Percentiles rank a stretch among this genome's conserved stretches.
These are phyloP conservation scores for Nemania diffusa DNA, from an alignment of 2,329 filamentous ascomycete genomes.

Conservation along the genomic window DNA sequence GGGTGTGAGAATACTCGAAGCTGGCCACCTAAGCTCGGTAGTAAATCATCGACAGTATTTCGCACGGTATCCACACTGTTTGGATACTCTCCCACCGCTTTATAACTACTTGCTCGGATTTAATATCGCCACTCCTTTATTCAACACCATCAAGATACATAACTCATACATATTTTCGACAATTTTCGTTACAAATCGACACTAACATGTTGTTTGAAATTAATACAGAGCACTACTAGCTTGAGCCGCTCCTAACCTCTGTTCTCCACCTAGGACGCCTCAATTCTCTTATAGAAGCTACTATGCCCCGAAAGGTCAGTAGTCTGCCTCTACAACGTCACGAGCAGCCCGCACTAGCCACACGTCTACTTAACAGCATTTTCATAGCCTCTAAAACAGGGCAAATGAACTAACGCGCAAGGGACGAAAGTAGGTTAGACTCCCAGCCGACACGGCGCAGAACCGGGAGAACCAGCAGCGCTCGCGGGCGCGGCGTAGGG, in stretches of 20 bases:
- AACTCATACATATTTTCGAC: neutral
- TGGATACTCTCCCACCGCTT: constrained; percentile 6
- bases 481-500: constrained; percentile 62
- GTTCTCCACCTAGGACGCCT: neutral
- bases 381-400: neutral
- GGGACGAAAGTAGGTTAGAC: constrained; percentile 28
- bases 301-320: constrained; percentile 34
- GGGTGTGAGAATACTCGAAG: neutral
- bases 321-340: neutral
- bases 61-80: constrained; percentile 9
- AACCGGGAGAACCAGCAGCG: constrained; percentile 64
- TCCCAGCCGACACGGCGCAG: constrained; percentile 36
- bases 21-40: neutral
- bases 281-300: neutral
- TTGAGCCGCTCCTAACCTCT: neutral
- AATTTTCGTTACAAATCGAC: neutral
- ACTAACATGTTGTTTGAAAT: neutral
- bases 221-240: neutral
- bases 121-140: neutral
- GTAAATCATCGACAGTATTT: constrained; percentile 17
- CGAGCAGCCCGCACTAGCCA: neutral
- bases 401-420: neutral
- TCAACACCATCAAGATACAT: neutral
- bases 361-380: neutral
- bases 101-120: neutral